Base-by-base conservation (phyloP, 371 early-diverging fungal genomes). In the Blastocladiella emersonii region DNA sequence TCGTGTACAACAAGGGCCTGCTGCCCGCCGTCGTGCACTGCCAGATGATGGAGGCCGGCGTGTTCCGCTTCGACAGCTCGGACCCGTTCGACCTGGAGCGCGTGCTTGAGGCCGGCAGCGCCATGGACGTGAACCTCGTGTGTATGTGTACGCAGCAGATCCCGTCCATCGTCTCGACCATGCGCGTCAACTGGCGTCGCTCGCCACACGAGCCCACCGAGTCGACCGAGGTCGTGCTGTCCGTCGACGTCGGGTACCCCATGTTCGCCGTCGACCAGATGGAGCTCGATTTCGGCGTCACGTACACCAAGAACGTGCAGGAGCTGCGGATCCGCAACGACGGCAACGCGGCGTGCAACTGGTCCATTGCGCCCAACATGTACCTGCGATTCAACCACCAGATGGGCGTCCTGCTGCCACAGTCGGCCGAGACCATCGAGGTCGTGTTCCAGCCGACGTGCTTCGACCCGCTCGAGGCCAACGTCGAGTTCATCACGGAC, bases 201-300 rank as follows among this genome's bases (percentile, higher is more conserved):
- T 25, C 56, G 37, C 62, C 62, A 8, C 17, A 30, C 10, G 56
- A 62, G 12, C 34, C 56, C 8, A 12, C 61, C 15, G 57, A 62
- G 30, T 61, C 27, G 3, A 3, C 7, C 25, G 23, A 44, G 36
- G 64, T 82, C 21, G 76, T 75, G 5, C 63, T 82, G 30, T 34
- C 63, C 19, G 75, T 82, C 21, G 68, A 72, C 51, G 69, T 77
- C 25, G 82, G 82, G 3, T 66, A 74, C 36, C 82, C 82, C 6
- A 62, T 72, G 43, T 78, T 82, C 69, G 59, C 66, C 21, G 55
- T 79, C 32, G 62, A 69, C n/a, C 67, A 68, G 13, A 55, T 69
- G 39, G 81, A 79, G 63, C 57, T 82, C 12, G 80, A 82, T 60
- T 82, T 82, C 69, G 71, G 71, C 55, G 76, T 78, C 3, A 77